Conservation (phyloP, 164 flowering plant species). For the Cinnamomum micranthum region DNA sequence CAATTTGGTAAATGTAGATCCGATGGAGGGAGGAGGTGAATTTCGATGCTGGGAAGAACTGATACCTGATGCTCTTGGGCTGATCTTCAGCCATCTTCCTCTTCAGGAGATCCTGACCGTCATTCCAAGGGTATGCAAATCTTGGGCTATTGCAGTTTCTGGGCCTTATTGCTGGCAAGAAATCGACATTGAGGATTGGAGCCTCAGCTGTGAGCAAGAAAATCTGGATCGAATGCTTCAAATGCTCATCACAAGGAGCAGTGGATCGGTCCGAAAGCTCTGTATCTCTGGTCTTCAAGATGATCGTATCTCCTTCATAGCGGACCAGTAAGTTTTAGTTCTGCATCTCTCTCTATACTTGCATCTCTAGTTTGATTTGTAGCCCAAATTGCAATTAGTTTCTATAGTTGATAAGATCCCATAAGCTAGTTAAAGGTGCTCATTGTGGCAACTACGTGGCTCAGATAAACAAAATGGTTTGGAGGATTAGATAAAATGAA, state of each 20-base stretch:
- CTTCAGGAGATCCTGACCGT: constrained; percentile 66
- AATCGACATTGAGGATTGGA: constrained; percentile 86
- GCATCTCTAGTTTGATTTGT: background rate
- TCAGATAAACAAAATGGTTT: too few species aligned
- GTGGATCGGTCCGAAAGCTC: constrained; percentile 60
- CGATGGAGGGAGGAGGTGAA: constrained; percentile 49
- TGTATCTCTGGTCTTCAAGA: constrained; percentile 36
- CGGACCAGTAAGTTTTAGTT: constrained; percentile 54
- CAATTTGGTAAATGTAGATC: background rate
- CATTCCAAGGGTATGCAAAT: constrained; percentile 81
- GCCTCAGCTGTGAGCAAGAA: constrained; percentile 32
- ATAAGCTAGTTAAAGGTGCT: too few species aligned
- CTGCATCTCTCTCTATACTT: background rate
- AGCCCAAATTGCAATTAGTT: background rate
- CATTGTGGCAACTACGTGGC: too few species aligned
- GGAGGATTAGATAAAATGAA: too few species aligned
- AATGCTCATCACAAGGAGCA: constrained; percentile 55
- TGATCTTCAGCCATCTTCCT: constrained; percentile 66
- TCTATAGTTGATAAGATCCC: background rate
- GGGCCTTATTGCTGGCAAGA: constrained; percentile 99
- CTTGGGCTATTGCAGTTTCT: constrained; percentile 61
- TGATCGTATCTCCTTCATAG: constrained; percentile 50
- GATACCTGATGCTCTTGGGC: constrained; percentile 71
- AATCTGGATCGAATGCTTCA: constrained; percentile 50
- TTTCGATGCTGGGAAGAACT: constrained; percentile 69